phyloP scores from a whole-genome alignment of 495 filamentous ascomycete genomes.

The Haplographium delicatum region DNA sequence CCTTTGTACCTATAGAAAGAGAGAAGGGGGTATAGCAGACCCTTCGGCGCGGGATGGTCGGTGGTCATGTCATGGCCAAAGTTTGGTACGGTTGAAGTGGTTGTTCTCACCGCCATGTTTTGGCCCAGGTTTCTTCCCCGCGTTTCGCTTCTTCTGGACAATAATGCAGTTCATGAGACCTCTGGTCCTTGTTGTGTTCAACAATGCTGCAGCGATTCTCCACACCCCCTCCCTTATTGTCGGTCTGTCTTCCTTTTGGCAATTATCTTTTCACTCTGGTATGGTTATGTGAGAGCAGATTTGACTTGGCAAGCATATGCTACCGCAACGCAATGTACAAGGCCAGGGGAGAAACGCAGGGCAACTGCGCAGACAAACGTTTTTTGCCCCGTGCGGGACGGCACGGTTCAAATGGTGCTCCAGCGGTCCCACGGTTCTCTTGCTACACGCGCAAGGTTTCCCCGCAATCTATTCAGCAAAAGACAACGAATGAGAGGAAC shows the following conservation, averaged over 20 bases:
- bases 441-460: neutral
- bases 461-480: constrained; percentile 1
- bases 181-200: neutral
- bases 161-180: constrained; percentile 2
- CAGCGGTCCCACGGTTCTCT: neutral
- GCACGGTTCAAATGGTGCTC: neutral
- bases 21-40: neutral
- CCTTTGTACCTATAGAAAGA: neutral
- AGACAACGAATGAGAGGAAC: neutral
- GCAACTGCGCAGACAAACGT: neutral
- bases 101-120: constrained; percentile 2
- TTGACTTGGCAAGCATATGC: neutral
- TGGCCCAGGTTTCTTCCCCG: neutral
- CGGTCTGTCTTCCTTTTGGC: neutral
- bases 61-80: neutral
- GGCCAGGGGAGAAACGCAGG: neutral
- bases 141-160: constrained; percentile 3
- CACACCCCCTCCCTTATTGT: neutral
- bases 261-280: no score
- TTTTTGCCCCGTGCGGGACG: neutral
- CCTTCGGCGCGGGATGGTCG: neutral
- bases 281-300: neutral
- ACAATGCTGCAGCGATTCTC: no score
- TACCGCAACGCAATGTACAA: neutral
- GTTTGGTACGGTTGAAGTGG: neutral